Conservation (phyloP, 306 rosid species). For the Lathyrus oleraceus region DNA sequence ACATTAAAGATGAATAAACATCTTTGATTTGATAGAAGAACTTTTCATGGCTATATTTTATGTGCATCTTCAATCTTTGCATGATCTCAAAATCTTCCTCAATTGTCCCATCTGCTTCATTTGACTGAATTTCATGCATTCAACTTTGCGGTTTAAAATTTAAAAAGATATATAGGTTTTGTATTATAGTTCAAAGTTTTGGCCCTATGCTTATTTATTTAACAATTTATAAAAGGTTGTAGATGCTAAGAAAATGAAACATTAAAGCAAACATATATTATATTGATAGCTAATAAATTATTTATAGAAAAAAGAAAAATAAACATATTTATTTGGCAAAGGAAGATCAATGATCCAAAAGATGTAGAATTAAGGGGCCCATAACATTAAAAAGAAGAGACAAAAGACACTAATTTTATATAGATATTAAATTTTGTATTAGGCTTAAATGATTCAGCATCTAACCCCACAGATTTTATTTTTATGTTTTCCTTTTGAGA, state of each 20-base stretch:
- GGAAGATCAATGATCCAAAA: conserved; percentile 34
- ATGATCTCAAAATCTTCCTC: conserved; percentile 38
- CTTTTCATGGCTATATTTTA: neutral
- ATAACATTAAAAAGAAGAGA: conserved; percentile 45
- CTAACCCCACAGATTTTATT: conserved; percentile 41
- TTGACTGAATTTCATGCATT: neutral
- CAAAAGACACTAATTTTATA: conserved; percentile 29
- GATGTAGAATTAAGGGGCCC: conserved; percentile 33
- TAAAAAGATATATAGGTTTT: neutral
- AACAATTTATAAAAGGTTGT: conserved; percentile 13
- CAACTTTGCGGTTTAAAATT: neutral
- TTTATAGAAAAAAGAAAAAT: neutral
- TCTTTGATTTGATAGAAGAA: conserved; percentile 35
- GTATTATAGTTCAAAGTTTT: neutral
- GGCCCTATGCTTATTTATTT: neutral
- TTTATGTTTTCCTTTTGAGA: conserved; percentile 21
- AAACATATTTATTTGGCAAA: neutral
- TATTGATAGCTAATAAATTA: neutral
- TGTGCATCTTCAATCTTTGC: conserved; percentile 26
- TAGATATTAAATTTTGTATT: conserved; percentile 24
- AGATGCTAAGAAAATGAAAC: neutral
- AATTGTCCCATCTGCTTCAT: conserved; percentile 43
- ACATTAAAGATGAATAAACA: conserved; percentile 28
- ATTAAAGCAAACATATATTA: conserved; percentile 2
- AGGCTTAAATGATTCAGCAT: conserved; percentile 32